Base-by-base conservation (phyloP, 805 yeast genomes). In the Starmera caribaea region DNA sequence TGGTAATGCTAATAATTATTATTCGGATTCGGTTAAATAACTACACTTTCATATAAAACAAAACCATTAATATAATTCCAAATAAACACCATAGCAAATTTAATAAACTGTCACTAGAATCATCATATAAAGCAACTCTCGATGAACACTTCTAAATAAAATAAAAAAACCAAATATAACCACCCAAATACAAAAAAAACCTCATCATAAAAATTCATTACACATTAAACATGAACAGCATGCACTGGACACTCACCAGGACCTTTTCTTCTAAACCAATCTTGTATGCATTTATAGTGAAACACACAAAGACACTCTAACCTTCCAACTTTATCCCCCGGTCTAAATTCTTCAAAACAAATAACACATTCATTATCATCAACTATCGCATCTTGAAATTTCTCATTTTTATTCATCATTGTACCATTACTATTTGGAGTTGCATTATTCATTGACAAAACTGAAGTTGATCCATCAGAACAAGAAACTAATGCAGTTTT, bases 301-400 rank as follows among this genome's bases (percentile, higher is more conserved):
- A 87, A 92, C 30, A 89, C 86, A 56, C 99, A 92, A 12, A 92
- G 68, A 57, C 99, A 92, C 58, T 90, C 97, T 42, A 92, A 62
- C 33, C 99, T 65, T 0, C 95, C 97, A 14, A 92, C 90, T 52
- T 81, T 81, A 40, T 88, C 92, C 2, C 95, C 95, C 0, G 89
- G 85, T 36, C 64, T 62, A 57, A 89, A 76, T 15, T 85, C 95
- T 56, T 92, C 98, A 45, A 90, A 75, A 54, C 99, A 92, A 17
- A 92, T 90, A 13, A 87, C 90, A 58, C 99, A 92, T 58, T 92
- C 97, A 37, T 76, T 75, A 29, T 69, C 78, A 14, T 65, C 6
- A 21, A 21, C 26, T 21, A 21, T 21, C 8, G 9, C 67, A 24
- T 63, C 55, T 50, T 57, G 41, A 5, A 33, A 3, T 52, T 57